Evolutionary conservation across 306 rosid species (phyloP), one percentile per base, ranked within the genome.

Genomic region (Vigna mungo): DNA sequence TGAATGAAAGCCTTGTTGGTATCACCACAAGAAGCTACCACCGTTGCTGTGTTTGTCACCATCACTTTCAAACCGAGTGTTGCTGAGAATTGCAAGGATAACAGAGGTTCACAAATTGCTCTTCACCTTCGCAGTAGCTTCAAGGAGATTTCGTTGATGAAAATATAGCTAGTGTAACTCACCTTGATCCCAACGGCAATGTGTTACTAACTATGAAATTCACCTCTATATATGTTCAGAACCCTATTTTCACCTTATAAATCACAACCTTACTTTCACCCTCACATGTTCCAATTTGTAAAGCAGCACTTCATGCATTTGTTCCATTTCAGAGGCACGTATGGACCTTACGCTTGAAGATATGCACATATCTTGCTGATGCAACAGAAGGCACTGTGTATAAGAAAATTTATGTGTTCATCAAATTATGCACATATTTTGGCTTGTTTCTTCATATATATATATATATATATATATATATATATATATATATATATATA

Each of bases 21-120:
- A 51, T 71, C 75, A 34, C 63, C 75, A 14, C 13, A 52, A 30
- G 75, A 71, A 71, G 18, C 9, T 71, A 17, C 49, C 75, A 51
- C 30, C 47, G 2, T 61, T 16, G 63, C 7, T 34, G 15, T 12
- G 12, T 34, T 51, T 32, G 75, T 52, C 75, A 71, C 62, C 18
- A 71, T 69, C 75, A 49, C 20, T 60, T 27, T 13, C 23, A 61
- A 61, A 32, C 9, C 8, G 23, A 61, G 32, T 32, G 44, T 12
- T 30, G 67, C 2, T 0, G 10, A 61, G 23, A 61, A 16, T 32
- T 15, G 21, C 44, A 30, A 61, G 64, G 37, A 58, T 9, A 59
- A 59, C 54, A 49, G 9, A 16, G 56, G 4, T 51, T n/a, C 11
- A 51, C 11, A 17, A 51, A n/a, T 51, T 51, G 7, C 54, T 10